Evolutionary conservation across 768 basidiomycete genomes (phyloP), one percentile per base, ranked within the genome.

Genomic region (Calvatia gigantea): DNA sequence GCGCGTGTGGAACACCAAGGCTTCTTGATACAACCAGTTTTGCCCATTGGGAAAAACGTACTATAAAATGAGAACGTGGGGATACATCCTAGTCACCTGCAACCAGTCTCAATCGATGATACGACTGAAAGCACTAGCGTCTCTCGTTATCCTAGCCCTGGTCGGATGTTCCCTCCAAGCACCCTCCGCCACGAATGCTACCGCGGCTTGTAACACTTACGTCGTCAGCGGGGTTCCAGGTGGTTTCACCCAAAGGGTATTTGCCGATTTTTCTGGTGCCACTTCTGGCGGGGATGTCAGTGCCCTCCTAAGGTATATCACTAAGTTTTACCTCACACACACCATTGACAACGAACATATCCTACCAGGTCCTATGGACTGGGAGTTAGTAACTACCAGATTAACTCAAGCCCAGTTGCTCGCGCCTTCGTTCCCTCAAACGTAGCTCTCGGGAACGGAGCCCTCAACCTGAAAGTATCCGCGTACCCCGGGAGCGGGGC

Each of bases 401-500:
- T 31, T 47, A 7, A 44, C 12, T 39, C 47, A n/a, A 58, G 45
- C 15, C 67, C 67, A 9, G 38, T 69, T 7, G 57, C 64, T 5
- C 67, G 64, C 47, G 60, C 59, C 2, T 72, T 70, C 51, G 56
- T 61, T 7, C 66, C 68, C 8, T 58, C 49, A 5, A 71, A 72
- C 56, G 62, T 72, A n/a, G 62, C 59, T 14, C 60, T 72, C 32
- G 68, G 67, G 15, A 62, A 64, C 15, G 72, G 70, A 4, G 63
- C 67, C 1, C 61, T 73, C 6, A 63, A 70, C 43, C 61, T 73
- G 51, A 69, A 70, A 59, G 71, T 73, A 11, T 66, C 62, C 23
- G 65, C 65, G 6, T 73, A 69, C 57, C 39, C 64, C 9, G 69
- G 70, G 2, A 65, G 56, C 19, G 69, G 70, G 12, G 52, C 62